Evolutionary conservation across 1,284 basidiomycete genomes (phyloP).

Genomic region (Trametes hirsuta): DNA sequence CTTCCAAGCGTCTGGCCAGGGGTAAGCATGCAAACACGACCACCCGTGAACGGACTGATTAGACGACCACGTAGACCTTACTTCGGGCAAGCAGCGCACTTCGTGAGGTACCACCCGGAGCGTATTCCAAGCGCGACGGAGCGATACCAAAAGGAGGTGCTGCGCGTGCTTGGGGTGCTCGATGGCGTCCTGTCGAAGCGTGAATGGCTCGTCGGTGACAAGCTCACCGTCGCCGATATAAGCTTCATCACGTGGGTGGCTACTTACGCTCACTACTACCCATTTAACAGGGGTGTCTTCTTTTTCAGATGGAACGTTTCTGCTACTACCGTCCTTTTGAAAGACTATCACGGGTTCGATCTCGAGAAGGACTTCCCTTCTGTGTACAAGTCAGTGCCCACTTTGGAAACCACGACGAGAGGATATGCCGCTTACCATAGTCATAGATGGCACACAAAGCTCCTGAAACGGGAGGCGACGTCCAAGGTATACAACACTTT

Average conservation of each 20-base stretch:
- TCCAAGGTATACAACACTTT: too few species aligned
- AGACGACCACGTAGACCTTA: constrained; percentile 8
- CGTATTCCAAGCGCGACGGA: constrained; percentile 31
- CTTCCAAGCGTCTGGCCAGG: constrained; percentile 36
- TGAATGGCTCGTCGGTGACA: constrained; percentile 18
- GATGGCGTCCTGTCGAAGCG: constrained; percentile 28
- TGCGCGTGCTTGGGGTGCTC: constrained; percentile 37
- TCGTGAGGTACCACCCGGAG: constrained; percentile 28
- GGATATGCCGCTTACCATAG: too few species aligned
- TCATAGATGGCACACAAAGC: too few species aligned
- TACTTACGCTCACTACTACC: too few species aligned
- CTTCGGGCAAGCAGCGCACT: constrained; percentile 32
- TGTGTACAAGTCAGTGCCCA: neutral
- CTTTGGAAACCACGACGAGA: too few species aligned
- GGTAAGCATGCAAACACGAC: constrained; percentile 12
- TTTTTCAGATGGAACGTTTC: neutral
- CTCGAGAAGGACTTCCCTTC: neutral
- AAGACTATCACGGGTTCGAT: neutral
- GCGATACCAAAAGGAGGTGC: constrained; percentile 36
- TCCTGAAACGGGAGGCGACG: too few species aligned
- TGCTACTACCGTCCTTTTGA: neutral
- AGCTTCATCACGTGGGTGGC: constrained; percentile 9
- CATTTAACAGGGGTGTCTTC: too few species aligned
- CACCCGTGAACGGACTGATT: neutral
- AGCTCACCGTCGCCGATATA: constrained; percentile 12